A percentile compares a stretch with the other conserved stretches of the same genome.
These are phyloP conservation scores for Alnus glutinosa DNA, from an alignment of 306 rosid species.

Conservation along the genomic window DNA sequence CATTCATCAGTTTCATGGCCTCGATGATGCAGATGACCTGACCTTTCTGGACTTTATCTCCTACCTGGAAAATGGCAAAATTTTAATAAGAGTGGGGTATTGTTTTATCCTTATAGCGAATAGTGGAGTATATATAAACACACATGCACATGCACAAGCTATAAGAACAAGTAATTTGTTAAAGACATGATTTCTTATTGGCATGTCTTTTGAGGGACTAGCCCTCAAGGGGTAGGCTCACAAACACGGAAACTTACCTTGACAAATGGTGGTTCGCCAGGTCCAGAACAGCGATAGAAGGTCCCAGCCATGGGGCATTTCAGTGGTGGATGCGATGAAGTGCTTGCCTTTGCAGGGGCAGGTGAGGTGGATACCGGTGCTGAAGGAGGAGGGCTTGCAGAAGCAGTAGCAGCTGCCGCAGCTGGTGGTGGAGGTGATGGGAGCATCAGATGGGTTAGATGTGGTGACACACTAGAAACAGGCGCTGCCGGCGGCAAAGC, in stretches of 20 bases:
- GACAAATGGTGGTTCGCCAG: conserved; percentile 86
- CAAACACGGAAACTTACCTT: conserved; percentile 48
- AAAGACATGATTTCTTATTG: neutral
- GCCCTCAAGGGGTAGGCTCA: neutral
- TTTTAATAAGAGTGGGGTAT: neutral
- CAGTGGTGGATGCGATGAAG: conserved; percentile 69
- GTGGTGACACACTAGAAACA: conserved; percentile 32
- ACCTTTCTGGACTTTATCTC: conserved; percentile 92
- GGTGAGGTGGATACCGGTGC: conserved; percentile 50
- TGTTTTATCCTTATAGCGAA: neutral
- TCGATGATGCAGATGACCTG: conserved; percentile 86
- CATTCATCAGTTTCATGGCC: conserved; percentile 98
- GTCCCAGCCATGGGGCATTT: conserved; percentile 99
- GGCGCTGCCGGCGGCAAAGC: conserved; percentile 64
- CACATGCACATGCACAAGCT: neutral
- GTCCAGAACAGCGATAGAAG: conserved; percentile 71
- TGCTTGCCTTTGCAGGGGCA: conserved; percentile 50
- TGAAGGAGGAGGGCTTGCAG: conserved; percentile 52
- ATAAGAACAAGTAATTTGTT: conserved; percentile 7
- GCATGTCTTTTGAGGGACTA: conserved; percentile 10
- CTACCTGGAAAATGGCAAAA: conserved; percentile 61
- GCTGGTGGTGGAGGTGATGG: conserved; percentile 41
- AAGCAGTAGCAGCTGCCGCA: conserved; percentile 38
- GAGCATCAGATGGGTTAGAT: conserved; percentile 33
- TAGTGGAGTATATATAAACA: conserved; percentile 2